Base-by-base conservation (phyloP, 139 green algal species). In the Desmodesmus armatus region DNA sequence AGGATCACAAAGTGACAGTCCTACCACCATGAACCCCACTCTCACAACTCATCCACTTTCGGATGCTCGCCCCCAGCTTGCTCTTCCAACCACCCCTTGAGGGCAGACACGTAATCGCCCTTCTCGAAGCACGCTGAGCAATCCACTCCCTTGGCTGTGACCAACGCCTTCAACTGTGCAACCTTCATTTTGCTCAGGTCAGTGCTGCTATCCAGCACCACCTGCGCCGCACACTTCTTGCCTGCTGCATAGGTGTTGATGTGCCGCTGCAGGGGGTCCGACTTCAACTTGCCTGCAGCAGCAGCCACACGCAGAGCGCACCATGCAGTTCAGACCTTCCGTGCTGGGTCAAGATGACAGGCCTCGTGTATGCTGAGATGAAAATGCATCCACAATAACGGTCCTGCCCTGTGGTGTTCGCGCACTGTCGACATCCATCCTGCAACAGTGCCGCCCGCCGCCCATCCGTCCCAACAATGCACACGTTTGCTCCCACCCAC, bases 121-220 rank as follows among this genome's bases (percentile, higher is more conserved):
- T 96, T 97, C 58, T 98, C 95, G 0, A 91, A 58, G 75, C 95
- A 98, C 21, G 94, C 93, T 6, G 67, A 58, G 86, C 92, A 97
- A 1, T 81, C 79, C 25, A 93, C 67, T 0, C 91, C 94, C 67
- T 83, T 86, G 29, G 89, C 87, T 49, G 85, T 40, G 44, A 97
- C 76, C 13, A 96, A 51, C 71, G 94, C 82, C 82, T 97, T 98
- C 13, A 98, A 88, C 84, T 96, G 90, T 0, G 47, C 49, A 13
- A 95, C 90, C 0, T 67, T 87, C 67, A 98, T 84, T 55, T 85
- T 88, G 41, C 27, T 81, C 19, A 96, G 85, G 76, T 98, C 93
- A 6, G 93, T 94, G 2, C 63, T 40, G 0, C 86, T 60, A 43
- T 92, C 88, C 35, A 98, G 77, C 53, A 89, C 87, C 7, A 95